phyloP scores from a whole-genome alignment of 2,329 filamentous ascomycete species.

The Zasmidium citrigriseum region DNA sequence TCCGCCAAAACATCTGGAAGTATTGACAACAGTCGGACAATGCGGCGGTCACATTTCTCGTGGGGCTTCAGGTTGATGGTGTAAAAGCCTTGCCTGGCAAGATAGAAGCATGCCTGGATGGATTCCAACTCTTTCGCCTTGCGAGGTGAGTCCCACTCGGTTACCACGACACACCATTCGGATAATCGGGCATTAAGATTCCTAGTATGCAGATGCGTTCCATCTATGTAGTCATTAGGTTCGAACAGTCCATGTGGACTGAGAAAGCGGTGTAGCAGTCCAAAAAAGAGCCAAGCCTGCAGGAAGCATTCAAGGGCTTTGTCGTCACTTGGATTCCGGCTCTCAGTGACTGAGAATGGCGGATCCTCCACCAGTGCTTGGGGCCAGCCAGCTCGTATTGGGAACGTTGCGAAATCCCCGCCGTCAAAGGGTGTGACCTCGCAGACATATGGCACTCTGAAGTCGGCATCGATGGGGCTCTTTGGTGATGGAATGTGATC shows the following conservation, averaged over 20 bases:
- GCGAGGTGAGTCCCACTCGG: too few relatives aligned
- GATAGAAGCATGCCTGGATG: background rate
- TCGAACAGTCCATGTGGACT: background rate
- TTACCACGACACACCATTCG: too few relatives aligned
- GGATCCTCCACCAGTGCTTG: background rate
- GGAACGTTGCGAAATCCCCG: background rate
- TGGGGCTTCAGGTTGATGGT: background rate
- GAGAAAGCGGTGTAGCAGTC: background rate
- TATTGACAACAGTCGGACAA: background rate
- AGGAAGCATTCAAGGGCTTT: background rate
- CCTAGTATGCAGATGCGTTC: background rate
- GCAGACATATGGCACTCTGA: background rate
- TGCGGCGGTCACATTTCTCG: background rate
- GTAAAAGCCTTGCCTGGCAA: too few relatives aligned
- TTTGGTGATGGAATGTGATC: background rate
- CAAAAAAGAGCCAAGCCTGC: slow-evolving; percentile 5
- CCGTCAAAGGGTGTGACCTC: background rate
- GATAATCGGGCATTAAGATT: background rate
- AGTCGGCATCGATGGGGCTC: background rate
- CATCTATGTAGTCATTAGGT: background rate
- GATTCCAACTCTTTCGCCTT: background rate
- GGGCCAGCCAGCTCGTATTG: background rate
- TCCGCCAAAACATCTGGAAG: background rate
- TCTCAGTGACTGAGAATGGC: background rate
- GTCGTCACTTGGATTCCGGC: background rate